Conservation (phyloP, 1,284 basidiomycete species). For the Agroathelia rolfsii region DNA sequence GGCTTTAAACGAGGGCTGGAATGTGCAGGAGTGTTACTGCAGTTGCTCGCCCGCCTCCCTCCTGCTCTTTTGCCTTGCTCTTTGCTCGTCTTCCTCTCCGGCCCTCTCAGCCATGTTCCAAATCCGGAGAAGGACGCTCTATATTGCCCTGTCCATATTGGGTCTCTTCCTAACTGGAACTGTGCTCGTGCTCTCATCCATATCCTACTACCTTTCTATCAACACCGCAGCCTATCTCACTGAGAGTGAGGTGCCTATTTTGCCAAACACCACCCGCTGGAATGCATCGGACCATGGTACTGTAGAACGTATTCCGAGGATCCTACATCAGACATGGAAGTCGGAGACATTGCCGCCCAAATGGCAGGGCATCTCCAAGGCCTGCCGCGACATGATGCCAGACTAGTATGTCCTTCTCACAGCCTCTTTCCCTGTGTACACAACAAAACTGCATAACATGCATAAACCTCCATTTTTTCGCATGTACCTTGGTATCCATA, state of each 20-base stretch:
- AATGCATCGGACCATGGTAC: slow-evolving; percentile 50
- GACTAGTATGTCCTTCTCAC: slow-evolving; percentile 71
- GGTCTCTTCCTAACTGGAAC: slow-evolving; percentile 85
- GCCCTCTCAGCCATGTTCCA: slow-evolving; percentile 43
- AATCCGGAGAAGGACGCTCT: slow-evolving; percentile 54
- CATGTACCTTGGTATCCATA: slow-evolving; percentile 2
- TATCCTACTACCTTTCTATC: slow-evolving; percentile 87
- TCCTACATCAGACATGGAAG: slow-evolving; percentile 99
- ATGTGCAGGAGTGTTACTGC: slow-evolving; percentile 19
- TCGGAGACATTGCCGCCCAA: slow-evolving; percentile 74
- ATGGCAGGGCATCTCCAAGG: slow-evolving; percentile 76
- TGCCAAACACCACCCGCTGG: slow-evolving; percentile 41
- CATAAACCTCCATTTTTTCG: slow-evolving; percentile 1
- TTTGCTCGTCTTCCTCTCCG: slow-evolving; percentile 12
- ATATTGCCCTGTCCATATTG: slow-evolving; percentile 68
- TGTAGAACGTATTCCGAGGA: slow-evolving; percentile 76
- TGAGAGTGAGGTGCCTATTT: slow-evolving; percentile 65
- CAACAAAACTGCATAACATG: slow-evolving; percentile 13
- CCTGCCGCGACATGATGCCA: slow-evolving; percentile 81
- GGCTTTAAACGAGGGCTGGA: slow-evolving; percentile 22
- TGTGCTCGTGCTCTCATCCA: slow-evolving; percentile 82
- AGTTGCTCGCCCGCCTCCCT: slow-evolving; percentile 12
- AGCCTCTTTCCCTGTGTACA: slow-evolving; percentile 10
- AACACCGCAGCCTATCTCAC: slow-evolving; percentile 69
- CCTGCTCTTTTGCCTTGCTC: slow-evolving; percentile 15